phyloP scores from a whole-genome alignment of 2,329 filamentous ascomycete genomes.

The Fonsecaea pedrosoi region DNA sequence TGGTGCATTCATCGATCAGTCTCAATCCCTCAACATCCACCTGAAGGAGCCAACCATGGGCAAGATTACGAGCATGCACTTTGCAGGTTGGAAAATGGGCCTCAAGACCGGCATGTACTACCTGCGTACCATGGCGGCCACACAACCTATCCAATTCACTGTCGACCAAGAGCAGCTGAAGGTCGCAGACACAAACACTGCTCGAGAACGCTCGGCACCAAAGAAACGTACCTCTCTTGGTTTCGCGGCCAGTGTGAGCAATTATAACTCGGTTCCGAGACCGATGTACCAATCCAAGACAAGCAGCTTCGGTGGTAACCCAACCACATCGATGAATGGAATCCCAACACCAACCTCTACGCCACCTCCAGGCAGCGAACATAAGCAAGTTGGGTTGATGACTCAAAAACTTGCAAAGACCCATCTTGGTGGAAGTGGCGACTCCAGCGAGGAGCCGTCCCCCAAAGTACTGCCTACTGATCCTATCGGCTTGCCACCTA shows the following conservation, averaged over 20 bases:
- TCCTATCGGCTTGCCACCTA: slow-evolving; percentile 60
- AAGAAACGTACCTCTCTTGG: slow-evolving; percentile 71
- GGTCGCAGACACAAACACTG: slow-evolving; percentile 80
- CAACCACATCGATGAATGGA: slow-evolving; percentile 60
- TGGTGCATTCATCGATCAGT: slow-evolving; percentile 98
- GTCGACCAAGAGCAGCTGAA: slow-evolving; percentile 96
- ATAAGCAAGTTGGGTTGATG: slow-evolving; percentile 62
- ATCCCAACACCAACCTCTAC: slow-evolving; percentile 73
- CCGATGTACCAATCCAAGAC: slow-evolving; percentile 68
- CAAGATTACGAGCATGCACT: slow-evolving; percentile 99
- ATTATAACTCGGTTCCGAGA: slow-evolving; percentile 66
- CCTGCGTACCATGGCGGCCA: slow-evolving; percentile 94
- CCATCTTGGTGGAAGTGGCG: slow-evolving; percentile 70
- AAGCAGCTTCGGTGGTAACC: slow-evolving; percentile 43
- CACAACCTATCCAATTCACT: slow-evolving; percentile 97
- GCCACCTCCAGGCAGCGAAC: slow-evolving; percentile 62
- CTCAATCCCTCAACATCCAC: slow-evolving; percentile 98
- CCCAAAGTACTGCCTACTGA: slow-evolving; percentile 79
- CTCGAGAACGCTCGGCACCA: slow-evolving; percentile 62
- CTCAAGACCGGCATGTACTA: slow-evolving; percentile 99
- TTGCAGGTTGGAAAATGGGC: slow-evolving; percentile 97
- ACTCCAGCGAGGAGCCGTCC: slow-evolving; percentile 73
- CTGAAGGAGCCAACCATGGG: slow-evolving; percentile 99
- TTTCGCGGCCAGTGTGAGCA: slow-evolving; percentile 58
- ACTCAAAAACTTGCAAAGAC: slow-evolving; percentile 41